A percentile compares a stretch with the other conserved stretches of the same genome.
These are phyloP conservation scores for Pulicaria dysenterica DNA, from an alignment of 129 eudicot genomes.

Conservation along the genomic window DNA sequence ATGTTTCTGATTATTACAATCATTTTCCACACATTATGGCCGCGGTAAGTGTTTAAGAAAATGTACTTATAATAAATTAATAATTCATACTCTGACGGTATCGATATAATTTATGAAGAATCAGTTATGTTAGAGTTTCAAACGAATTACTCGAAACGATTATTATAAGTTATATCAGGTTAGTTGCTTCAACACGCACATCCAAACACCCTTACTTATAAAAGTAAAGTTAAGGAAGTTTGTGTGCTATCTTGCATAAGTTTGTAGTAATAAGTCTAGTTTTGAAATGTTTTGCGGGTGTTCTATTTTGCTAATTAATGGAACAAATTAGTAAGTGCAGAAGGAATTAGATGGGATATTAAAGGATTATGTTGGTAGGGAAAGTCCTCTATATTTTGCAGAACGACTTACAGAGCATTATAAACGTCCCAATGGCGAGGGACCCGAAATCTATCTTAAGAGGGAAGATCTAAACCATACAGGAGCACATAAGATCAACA, in stretches of 20 bases:
- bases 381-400: conserved; percentile 85
- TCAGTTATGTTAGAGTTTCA: no score
- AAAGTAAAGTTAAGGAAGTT: no score
- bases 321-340: conserved; percentile 42
- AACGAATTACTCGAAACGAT: no score
- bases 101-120: no score
- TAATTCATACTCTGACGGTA: no score
- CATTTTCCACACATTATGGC: no score
- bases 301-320: conserved; percentile 8
- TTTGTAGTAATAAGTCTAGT: not conserved
- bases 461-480: conserved; percentile 94
- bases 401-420: conserved; percentile 89
- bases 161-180: no score
- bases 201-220: no score
- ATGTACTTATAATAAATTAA: no score
- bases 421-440: conserved; percentile 72
- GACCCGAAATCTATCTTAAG: conserved; percentile 79
- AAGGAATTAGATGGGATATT: conserved; percentile 73
- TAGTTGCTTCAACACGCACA: no score
- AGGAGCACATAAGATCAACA: conserved; percentile 89
- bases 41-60: no score
- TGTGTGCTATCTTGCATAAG: not conserved
- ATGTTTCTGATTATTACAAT: no score
- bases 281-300: not conserved
- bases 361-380: conserved; percentile 90